A percentile compares a stretch with the other conserved stretches of the same genome.
Evolutionary conservation across 768 basidiomycete species (phyloP).

Genomic region (Boletus eberwhitei): DNA sequence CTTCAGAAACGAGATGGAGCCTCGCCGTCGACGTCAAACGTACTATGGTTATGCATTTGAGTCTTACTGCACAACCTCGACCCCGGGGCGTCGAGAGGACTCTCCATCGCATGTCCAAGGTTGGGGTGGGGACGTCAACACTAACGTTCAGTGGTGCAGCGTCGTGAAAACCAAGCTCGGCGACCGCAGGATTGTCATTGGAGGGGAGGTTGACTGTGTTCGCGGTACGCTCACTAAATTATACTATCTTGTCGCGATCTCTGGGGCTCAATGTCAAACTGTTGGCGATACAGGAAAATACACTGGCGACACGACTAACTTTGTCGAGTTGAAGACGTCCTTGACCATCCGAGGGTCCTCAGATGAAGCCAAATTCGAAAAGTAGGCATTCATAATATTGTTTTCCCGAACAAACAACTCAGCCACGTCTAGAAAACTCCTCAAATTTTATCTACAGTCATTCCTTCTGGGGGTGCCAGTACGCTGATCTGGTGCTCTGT

Average conservation of each 20-base stretch:
- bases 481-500: conserved; percentile 24
- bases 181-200: conserved; percentile 66
- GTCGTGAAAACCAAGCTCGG: conserved; percentile 86
- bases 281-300: conserved; percentile 48
- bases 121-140: conserved; percentile 82
- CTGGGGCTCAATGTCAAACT: not conserved
- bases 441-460: conserved; percentile 90
- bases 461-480: conserved; percentile 91
- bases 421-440: conserved; percentile 60
- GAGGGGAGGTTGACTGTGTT: conserved; percentile 91
- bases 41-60: conserved; percentile 92
- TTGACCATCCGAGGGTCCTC: conserved; percentile 57
- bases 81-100: conserved; percentile 20
- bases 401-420: not conserved
- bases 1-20: conserved; percentile 60
- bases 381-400: conserved; percentile 42
- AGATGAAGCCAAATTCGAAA: conserved; percentile 76
- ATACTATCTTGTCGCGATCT: not conserved
- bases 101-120: conserved; percentile 36
- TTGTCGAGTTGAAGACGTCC: conserved; percentile 89
- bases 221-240: conserved; percentile 45
- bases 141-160: conserved; percentile 88
- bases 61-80: conserved; percentile 69
- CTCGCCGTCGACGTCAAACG: conserved; percentile 57
- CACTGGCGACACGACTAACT: conserved; percentile 57